phyloP scores from a whole-genome alignment of 164 flowering plant genomes.

The Nymphaea colorata region DNA sequence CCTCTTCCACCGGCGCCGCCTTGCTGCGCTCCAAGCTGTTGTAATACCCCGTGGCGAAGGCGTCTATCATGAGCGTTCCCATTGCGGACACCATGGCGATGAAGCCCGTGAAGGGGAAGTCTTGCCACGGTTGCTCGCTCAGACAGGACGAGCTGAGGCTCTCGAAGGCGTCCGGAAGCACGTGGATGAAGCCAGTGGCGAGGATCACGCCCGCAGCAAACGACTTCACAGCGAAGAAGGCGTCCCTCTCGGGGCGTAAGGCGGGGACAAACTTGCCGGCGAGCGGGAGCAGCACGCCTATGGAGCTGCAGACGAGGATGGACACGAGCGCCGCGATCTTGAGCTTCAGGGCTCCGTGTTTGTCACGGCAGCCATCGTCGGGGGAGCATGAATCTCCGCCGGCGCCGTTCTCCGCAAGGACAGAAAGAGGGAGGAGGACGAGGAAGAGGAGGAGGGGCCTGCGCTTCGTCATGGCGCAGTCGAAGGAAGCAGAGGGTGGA shows the following conservation, averaged over 20 bases:
- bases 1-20: background rate
- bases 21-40: conserved; percentile 6
- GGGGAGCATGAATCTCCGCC: conserved; percentile 6
- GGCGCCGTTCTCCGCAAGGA: background rate
- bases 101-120: conserved; percentile 36
- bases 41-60: conserved; percentile 12
- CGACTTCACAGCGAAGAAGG: conserved; percentile 25
- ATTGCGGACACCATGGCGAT: conserved; percentile 30
- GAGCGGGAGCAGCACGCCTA: conserved; percentile 21
- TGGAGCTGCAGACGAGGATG: conserved; percentile 13
- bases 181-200: conserved; percentile 30
- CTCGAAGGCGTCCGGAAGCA: conserved; percentile 28
- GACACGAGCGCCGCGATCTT: conserved; percentile 17
- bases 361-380: conserved; percentile 5
- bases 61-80: conserved; percentile 23
- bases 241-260: conserved; percentile 14
- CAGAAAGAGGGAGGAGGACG: background rate
- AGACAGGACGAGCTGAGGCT: conserved; percentile 23
- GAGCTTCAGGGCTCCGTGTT: conserved; percentile 8
- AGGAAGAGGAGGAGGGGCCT: background rate
- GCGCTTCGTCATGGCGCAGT: too few relatives aligned
- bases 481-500: too few relatives aligned
- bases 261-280: conserved; percentile 12
- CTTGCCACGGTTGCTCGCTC: conserved; percentile 17
- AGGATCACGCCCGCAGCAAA: conserved; percentile 39